Conservation (phyloP, 129 eudicot genomes). For the Calendula officinalis region DNA sequence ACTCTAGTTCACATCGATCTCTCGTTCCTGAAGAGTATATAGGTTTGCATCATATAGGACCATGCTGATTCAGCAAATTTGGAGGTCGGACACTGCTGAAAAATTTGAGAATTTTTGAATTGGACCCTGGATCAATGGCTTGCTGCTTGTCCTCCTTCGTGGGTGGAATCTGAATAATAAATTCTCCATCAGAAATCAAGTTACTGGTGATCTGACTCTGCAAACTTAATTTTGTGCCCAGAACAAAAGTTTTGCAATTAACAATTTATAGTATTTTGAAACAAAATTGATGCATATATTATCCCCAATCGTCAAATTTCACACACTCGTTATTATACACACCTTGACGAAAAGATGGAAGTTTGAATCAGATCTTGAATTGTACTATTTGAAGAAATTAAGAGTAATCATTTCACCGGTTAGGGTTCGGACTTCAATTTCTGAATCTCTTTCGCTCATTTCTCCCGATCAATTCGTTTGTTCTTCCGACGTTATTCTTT, state of each 20-base stretch:
- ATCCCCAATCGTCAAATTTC: conserved; percentile 5
- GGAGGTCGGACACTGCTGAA: conserved; percentile 32
- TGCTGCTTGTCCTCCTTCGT: conserved; percentile 52
- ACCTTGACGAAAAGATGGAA: conserved; percentile 81
- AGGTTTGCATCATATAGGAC: conserved; percentile 74
- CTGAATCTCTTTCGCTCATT: conserved; percentile 35
- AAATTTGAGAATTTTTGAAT: conserved; percentile 21
- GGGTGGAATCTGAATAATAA: conserved; percentile 64
- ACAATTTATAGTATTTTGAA: background rate
- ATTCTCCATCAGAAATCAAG: conserved; percentile 43
- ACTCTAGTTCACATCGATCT: conserved; percentile 21
- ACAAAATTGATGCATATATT: background rate
- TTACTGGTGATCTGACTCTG: conserved; percentile 57
- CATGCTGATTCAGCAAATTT: conserved; percentile 62
- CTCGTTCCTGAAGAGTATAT: conserved; percentile 30
- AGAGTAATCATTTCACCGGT: conserved; percentile 58
- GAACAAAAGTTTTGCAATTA: conserved; percentile 15
- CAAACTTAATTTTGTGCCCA: conserved; percentile 74
- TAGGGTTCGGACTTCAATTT: conserved; percentile 61
- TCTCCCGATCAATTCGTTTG: background rate
- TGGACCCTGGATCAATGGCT: conserved; percentile 20
- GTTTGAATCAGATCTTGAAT: conserved; percentile 54
- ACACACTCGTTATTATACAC: conserved; percentile 7
- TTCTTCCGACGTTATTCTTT: background rate
- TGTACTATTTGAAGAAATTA: conserved; percentile 46